These are phyloP conservation scores for Geosmithia putterillii DNA, from an alignment of 2,329 filamentous ascomycete genomes.

Conservation along the genomic window DNA sequence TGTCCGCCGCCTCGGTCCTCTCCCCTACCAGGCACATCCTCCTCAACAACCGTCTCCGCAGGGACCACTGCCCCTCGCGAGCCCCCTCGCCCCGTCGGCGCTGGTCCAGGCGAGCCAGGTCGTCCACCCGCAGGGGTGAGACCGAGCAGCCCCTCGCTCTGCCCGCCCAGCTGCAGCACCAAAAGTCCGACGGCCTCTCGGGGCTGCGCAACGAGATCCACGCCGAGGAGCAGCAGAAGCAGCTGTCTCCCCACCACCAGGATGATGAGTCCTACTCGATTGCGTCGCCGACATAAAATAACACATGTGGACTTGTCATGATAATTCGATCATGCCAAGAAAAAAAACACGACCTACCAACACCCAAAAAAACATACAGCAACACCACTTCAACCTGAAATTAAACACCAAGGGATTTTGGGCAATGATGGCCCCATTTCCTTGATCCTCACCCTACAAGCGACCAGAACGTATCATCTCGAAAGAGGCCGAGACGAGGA, in stretches of 20 bases:
- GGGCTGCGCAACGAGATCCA: constrained; percentile 21
- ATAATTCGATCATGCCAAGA: too few relatives aligned
- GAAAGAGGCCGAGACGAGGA: too few relatives aligned
- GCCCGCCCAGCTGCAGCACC: not conserved
- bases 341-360: not conserved
- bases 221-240: constrained; percentile 3
- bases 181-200: constrained; percentile 15
- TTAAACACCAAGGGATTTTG: too few relatives aligned
- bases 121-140: not conserved
- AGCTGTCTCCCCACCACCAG: not conserved
- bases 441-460: too few relatives aligned
- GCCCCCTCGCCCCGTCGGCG: constrained; percentile 16
- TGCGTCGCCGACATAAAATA: not conserved
- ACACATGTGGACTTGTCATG: too few relatives aligned
- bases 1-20: constrained; percentile 14
- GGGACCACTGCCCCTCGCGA: constrained; percentile 30
- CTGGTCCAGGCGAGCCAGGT: not conserved
- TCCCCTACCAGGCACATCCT: constrained; percentile 28
- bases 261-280: not conserved
- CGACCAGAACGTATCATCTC: too few relatives aligned
- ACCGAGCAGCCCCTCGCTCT: not conserved
- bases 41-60: constrained; percentile 24
- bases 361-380: not conserved
- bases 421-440: too few relatives aligned
- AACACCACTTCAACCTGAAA: too few relatives aligned